Evolutionary conservation across 1,139 yeast genomes (phyloP).

Genomic region (Wickerhamiella infanticola): DNA sequence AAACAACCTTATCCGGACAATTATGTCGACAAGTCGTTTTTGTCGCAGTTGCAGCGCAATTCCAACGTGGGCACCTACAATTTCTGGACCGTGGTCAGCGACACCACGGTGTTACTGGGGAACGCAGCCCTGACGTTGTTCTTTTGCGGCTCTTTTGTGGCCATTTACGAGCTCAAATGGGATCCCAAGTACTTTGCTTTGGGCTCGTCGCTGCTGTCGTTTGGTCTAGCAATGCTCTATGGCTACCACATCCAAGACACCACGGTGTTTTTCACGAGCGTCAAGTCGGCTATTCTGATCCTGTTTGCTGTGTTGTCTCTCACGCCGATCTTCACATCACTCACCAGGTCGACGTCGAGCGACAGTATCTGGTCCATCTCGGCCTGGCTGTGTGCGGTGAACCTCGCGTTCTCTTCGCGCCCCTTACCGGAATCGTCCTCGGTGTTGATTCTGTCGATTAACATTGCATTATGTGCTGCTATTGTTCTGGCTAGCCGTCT

Average conservation of each 20-base stretch:
- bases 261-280: slow-evolving; percentile 16
- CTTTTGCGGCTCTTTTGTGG: slow-evolving; percentile 48
- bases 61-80: slow-evolving; percentile 58
- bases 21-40: slow-evolving; percentile 66
- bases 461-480: slow-evolving; percentile 70
- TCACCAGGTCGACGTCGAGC: slow-evolving; percentile 77
- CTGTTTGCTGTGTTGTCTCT: slow-evolving; percentile 56
- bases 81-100: slow-evolving; percentile 45
- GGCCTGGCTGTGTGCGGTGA: slow-evolving; percentile 56
- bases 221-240: slow-evolving; percentile 2
- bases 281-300: slow-evolving; percentile 54
- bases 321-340: slow-evolving; percentile 79
- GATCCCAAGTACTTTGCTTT: slow-evolving; percentile 23
- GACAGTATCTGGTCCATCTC: slow-evolving; percentile 94
- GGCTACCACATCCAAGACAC: background rate
- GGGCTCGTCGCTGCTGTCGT: slow-evolving; percentile 21
- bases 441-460: slow-evolving; percentile 59
- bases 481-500: slow-evolving; percentile 81
- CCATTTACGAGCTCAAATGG: slow-evolving; percentile 23
- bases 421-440: slow-evolving; percentile 4
- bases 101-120: slow-evolving; percentile 50
- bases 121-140: slow-evolving; percentile 48
- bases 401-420: slow-evolving; percentile 33
- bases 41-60: slow-evolving; percentile 64
- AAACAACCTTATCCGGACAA: slow-evolving; percentile 84